Evolutionary conservation across 306 rosid species (phyloP).

Genomic region (Glycyrrhiza uralensis): DNA sequence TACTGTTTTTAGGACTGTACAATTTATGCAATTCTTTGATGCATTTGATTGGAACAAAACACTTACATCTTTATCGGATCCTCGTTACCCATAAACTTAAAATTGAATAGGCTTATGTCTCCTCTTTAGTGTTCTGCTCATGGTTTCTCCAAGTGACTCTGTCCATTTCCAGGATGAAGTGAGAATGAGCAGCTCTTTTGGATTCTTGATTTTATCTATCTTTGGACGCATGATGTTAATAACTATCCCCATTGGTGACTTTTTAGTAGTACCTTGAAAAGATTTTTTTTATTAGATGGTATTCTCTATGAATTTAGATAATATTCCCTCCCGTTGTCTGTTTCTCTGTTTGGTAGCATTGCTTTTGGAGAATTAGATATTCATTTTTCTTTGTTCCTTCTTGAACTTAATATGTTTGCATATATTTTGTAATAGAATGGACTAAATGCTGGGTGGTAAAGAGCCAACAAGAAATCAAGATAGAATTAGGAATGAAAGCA

Average conservation of each 20-base stretch:
- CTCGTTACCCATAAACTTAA: no score
- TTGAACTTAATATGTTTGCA: not conserved
- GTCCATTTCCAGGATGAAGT: no score
- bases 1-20: no score
- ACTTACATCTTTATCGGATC: no score
- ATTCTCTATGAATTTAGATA: not conserved
- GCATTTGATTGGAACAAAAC: no score
- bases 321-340: not conserved
- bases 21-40: no score
- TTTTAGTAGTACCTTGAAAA: not conserved
- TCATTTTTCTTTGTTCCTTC: not conserved
- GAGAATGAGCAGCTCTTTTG: no score
- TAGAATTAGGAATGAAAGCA: not conserved
- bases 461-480: not conserved
- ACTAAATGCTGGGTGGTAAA: not conserved
- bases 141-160: no score
- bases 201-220: no score
- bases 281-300: not conserved
- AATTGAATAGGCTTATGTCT: no score
- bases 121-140: no score
- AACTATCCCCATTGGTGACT: not conserved
- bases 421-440: not conserved
- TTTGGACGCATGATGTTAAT: not conserved
- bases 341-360: constrained; percentile 7
- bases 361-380: not conserved